A percentile compares a stretch with the other conserved stretches of the same genome.
Conservation (phyloP, 495 filamentous ascomycete species). For the Thermothielavioides terrestris region DNA sequence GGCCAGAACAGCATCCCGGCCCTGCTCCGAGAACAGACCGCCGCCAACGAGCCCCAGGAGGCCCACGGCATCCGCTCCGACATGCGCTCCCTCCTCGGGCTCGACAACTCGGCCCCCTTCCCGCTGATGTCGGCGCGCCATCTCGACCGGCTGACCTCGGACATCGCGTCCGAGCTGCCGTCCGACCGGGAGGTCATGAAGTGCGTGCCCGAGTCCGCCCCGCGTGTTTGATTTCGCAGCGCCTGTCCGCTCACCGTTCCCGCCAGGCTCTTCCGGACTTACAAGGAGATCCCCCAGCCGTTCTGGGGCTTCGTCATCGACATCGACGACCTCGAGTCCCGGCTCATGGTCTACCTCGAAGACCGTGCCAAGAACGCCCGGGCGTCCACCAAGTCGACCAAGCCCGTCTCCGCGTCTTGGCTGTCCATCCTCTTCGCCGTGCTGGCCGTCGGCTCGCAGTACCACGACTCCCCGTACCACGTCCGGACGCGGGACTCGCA, state of each 20-base stretch:
- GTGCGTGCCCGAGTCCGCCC: too few species aligned
- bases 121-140: constrained; percentile 70
- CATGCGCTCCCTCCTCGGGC: constrained; percentile 70
- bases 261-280: constrained; percentile 57
- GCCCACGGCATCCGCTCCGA: constrained; percentile 47
- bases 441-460: constrained; percentile 74
- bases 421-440: constrained; percentile 71
- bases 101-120: constrained; percentile 80
- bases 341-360: constrained; percentile 57
- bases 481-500: constrained; percentile 45
- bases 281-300: constrained; percentile 67
- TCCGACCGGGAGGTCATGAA: constrained; percentile 54
- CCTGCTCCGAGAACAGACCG: constrained; percentile 55
- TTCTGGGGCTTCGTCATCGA: constrained; percentile 75
- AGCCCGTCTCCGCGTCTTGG: constrained; percentile 54
- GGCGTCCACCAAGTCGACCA: constrained; percentile 39
- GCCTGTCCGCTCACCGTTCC: not conserved
- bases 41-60: constrained; percentile 38
- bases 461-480: constrained; percentile 56
- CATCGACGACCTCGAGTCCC: constrained; percentile 54
- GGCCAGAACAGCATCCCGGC: constrained; percentile 57
- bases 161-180: constrained; percentile 59
- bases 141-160: constrained; percentile 58
- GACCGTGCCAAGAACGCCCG: constrained; percentile 50
- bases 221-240: not conserved